phyloP scores from a whole-genome alignment of 345 rosid genomes.

The Lepidium sativum region DNA sequence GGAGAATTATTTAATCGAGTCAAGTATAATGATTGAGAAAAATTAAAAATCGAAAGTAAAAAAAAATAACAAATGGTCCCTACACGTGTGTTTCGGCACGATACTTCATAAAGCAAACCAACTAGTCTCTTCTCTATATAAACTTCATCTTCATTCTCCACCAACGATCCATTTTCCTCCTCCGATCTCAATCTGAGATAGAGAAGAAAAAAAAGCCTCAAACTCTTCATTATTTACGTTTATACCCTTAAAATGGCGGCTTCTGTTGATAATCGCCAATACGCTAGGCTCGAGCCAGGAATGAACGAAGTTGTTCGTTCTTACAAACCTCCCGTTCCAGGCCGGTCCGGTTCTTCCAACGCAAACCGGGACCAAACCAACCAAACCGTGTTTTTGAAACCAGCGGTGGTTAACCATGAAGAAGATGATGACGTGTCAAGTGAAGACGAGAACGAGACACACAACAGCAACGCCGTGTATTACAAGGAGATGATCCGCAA shows the following conservation, averaged over 20 bases:
- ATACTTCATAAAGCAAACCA: slow-evolving; percentile 15
- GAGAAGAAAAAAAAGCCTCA: neutral
- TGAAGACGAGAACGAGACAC: slow-evolving; percentile 47
- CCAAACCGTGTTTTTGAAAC: slow-evolving; percentile 15
- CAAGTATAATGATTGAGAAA: neutral
- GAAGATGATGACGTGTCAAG: slow-evolving; percentile 31
- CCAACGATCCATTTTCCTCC: slow-evolving; percentile 22
- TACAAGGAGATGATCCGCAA: slow-evolving; percentile 41
- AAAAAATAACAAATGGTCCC: slow-evolving; percentile 6
- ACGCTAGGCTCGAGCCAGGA: slow-evolving; percentile 34
- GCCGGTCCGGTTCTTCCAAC: slow-evolving; percentile 33
- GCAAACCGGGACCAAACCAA: neutral
- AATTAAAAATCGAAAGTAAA: neutral
- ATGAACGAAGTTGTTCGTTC: slow-evolving; percentile 45
- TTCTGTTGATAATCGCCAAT: slow-evolving; percentile 62
- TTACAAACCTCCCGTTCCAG: slow-evolving; percentile 33
- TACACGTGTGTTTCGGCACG: slow-evolving; percentile 11
- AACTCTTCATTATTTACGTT: neutral
- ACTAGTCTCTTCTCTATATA: slow-evolving; percentile 12
- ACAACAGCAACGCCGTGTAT: slow-evolving; percentile 7
- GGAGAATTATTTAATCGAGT: neutral
- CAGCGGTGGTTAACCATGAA: neutral
- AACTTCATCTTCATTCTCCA: slow-evolving; percentile 17
- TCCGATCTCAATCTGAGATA: slow-evolving; percentile 24
- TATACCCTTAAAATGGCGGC: slow-evolving; percentile 45